These are phyloP conservation scores for Neospermospora avenae DNA, from an alignment of 2,329 filamentous ascomycete species.

Conservation along the genomic window DNA sequence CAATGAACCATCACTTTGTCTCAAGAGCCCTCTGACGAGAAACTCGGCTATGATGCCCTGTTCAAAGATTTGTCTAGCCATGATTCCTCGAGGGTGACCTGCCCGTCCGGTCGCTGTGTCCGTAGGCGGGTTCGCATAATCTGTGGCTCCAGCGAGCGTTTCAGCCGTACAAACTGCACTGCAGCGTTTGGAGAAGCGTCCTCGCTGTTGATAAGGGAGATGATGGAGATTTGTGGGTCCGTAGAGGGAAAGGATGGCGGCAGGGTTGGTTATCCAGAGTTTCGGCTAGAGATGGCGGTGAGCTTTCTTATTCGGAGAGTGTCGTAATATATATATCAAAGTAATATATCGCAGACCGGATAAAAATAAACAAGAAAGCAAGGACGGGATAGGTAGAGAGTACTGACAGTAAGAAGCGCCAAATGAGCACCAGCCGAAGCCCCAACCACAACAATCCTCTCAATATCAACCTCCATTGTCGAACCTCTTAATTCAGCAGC, in stretches of 20 bases:
- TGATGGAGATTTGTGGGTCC: slow-evolving; percentile 18
- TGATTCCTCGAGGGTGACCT: slow-evolving; percentile 7
- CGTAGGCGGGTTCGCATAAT: slow-evolving; percentile 12
- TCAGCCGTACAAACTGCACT: slow-evolving; percentile 8
- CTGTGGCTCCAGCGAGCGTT: slow-evolving; percentile 12
- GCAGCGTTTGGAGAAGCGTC: slow-evolving; percentile 7
- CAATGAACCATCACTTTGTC: slow-evolving; percentile 8
- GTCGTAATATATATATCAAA: not conserved
- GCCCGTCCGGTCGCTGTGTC: not conserved
- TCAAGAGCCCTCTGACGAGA: slow-evolving; percentile 14
- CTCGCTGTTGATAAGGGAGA: slow-evolving; percentile 7
- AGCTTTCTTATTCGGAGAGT: not conserved
- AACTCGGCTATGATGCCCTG: slow-evolving; percentile 15
- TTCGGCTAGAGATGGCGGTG: slow-evolving; percentile 14
- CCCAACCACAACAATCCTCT: slow-evolving; percentile 20
- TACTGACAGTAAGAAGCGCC: slow-evolving; percentile 20
- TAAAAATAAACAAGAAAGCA: not conserved
- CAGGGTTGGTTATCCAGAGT: slow-evolving; percentile 16
- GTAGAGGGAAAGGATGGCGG: slow-evolving; percentile 19
- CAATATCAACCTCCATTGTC: not conserved
- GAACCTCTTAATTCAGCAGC: not conserved
- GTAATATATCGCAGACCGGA: no score
- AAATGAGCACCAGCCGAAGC: slow-evolving; percentile 21
- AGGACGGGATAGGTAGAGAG: not conserved
- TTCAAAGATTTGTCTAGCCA: slow-evolving; percentile 16